Evolutionary conservation across 768 basidiomycete species (phyloP).

Genomic region (Ramaria sp.): DNA sequence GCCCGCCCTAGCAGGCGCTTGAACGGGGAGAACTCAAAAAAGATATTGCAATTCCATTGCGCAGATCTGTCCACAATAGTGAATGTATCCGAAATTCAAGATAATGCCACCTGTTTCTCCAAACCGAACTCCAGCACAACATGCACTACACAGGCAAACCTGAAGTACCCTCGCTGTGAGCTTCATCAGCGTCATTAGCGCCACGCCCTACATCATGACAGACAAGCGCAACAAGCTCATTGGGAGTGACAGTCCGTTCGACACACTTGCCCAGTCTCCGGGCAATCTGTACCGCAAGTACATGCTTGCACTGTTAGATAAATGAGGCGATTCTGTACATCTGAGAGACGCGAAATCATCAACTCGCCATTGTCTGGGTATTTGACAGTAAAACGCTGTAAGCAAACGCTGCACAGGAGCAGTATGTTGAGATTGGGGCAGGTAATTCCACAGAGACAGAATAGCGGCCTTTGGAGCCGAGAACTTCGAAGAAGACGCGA

Average conservation of each 20-base stretch:
- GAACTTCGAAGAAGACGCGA: constrained; percentile 51
- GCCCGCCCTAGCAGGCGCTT: no score
- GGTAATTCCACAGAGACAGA: constrained; percentile 40
- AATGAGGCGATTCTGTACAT: background rate
- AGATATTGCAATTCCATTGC: background rate
- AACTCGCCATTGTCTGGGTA: constrained; percentile 51
- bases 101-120: no score
- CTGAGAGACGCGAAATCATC: background rate
- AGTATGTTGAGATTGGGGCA: constrained; percentile 37
- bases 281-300: constrained; percentile 56
- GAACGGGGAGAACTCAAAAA: no score
- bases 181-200: background rate
- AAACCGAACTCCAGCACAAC: no score
- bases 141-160: no score
- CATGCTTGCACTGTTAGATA: constrained; percentile 60
- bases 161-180: no score
- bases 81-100: background rate
- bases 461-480: constrained; percentile 55
- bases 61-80: background rate
- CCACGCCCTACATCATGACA: background rate
- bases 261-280: constrained; percentile 38
- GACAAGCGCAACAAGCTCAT: constrained; percentile 28
- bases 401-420: constrained; percentile 66
- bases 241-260: constrained; percentile 33
- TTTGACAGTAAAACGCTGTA: constrained; percentile 49